Evolutionary conservation across 139 green algal species (phyloP), one percentile per base, ranked within the genome.

Genomic region (Closterium sp.): DNA sequence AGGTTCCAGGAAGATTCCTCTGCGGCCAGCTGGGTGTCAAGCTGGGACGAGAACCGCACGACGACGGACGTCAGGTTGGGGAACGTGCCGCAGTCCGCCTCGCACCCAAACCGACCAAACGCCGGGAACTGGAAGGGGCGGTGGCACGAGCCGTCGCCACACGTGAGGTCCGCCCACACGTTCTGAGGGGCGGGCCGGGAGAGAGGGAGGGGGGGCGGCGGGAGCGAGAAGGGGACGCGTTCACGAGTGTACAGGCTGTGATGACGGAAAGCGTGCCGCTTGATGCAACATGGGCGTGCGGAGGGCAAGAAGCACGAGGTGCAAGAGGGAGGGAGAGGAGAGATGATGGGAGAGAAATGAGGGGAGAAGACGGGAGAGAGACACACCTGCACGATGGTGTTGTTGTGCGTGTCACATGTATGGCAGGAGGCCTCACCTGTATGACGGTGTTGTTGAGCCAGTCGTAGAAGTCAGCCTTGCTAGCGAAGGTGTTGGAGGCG

Each of bases 71-170:
- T 83, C 25, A 84, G 30, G 35, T 34, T 34, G 6, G 87, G 28
- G 16, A 89, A 31, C 36, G 34, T 33, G 34, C 97, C 97, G 92
- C 97, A 98, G 90, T 98, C 97, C 1, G 96, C 95, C 31, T 95
- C 94, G 89, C 97, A 98, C 3, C 97, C 97, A 93, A 98, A 98
- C 9, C 94, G 87, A 8, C 96, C 96, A 94, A 97, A 98, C 0
- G 94, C 95, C 1, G 97, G 96, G 91, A 97, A 98, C 91, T 98
- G 96, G 91, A 97, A 97, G 0, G 97, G 97, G 10, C 93, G 87
- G 28, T 97, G 95, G 90, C 97, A 98, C 0, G 97, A 55, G 25
- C 97, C 97, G 90, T 98, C 96, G 69, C 97, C 97, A 88, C 97
- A 98, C 16, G 95, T 94, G 0, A 95, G 96, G 90, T 98, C 96